Evolutionary conservation across 306 rosid genomes (phyloP).

Genomic region (Dalbergia cochinchinensis): DNA sequence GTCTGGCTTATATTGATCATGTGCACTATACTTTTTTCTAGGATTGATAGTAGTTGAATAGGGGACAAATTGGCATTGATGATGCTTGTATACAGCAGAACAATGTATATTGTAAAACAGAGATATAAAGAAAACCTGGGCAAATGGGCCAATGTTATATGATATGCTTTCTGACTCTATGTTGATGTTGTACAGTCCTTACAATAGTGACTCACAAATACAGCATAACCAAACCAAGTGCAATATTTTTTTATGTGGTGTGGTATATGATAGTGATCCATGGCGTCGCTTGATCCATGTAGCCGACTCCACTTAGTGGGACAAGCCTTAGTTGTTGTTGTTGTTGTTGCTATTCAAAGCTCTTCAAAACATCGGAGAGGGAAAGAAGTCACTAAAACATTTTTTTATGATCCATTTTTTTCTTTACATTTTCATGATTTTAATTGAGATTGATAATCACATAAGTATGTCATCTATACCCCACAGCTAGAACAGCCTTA

Average conservation of each 20-base stretch:
- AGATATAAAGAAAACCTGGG: constrained; percentile 6
- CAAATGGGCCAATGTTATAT: background rate
- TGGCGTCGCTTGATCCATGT: no score
- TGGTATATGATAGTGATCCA: background rate
- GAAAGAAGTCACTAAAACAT: background rate
- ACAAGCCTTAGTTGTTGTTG: no score
- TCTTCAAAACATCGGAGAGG: background rate
- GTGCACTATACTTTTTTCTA: constrained; percentile 19
- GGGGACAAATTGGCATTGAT: constrained; percentile 17
- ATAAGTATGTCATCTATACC: constrained; percentile 10
- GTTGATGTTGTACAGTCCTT: constrained; percentile 10
- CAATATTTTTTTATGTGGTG: background rate
- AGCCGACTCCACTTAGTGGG: no score
- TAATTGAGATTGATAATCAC: constrained; percentile 19
- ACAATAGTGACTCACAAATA: constrained; percentile 8
- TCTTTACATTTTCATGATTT: constrained; percentile 22
- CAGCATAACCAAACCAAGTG: constrained; percentile 34
- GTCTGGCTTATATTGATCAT: constrained; percentile 31
- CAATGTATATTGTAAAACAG: constrained; percentile 19
- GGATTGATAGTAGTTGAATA: constrained; percentile 31
- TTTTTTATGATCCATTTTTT: background rate
- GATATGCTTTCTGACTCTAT: constrained; percentile 6
- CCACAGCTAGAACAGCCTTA: constrained; percentile 21
- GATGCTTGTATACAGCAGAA: constrained; percentile 23
- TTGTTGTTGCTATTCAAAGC: background rate